Evolutionary conservation across 768 basidiomycete species (phyloP).

Genomic region (Dacryopinax primogenitus): DNA sequence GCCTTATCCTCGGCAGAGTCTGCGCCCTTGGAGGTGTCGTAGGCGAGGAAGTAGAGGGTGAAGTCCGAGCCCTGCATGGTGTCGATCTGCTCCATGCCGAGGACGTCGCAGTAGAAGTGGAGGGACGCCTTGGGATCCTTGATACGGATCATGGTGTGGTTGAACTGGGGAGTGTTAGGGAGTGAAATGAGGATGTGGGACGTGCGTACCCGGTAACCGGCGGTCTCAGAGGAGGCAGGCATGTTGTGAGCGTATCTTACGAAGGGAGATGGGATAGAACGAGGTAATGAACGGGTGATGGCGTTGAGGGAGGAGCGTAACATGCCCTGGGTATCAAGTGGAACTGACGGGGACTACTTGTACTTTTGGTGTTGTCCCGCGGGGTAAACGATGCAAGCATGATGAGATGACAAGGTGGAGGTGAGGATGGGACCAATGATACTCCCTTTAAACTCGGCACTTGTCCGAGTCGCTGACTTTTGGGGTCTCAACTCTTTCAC

Average conservation of each 20-base stretch:
- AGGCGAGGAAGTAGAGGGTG: conserved; percentile 79
- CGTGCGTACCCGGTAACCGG: background rate
- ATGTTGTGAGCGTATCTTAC: conserved; percentile 1
- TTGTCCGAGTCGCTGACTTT: background rate
- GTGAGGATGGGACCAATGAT: background rate
- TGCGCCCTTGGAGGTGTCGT: conserved; percentile 44
- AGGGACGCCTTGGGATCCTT: conserved; percentile 76
- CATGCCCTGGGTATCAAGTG: background rate
- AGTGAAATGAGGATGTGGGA: background rate
- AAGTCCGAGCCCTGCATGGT: conserved; percentile 42
- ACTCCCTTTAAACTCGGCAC: background rate
- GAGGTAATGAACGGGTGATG: background rate
- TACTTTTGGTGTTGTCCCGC: background rate
- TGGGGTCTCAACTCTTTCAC: too few relatives aligned
- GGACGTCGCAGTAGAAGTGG: conserved; percentile 57
- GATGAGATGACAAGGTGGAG: background rate
- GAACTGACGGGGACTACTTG: background rate
- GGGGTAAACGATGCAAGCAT: background rate
- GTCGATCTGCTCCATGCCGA: conserved; percentile 61
- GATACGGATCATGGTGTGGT: conserved; percentile 80
- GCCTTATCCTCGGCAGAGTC: conserved; percentile 35
- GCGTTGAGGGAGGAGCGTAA: background rate
- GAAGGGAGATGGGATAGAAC: background rate
- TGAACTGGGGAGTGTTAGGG: conserved; percentile 38
- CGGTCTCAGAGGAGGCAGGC: conserved; percentile 1